Evolutionary conservation across 192 early-diverging fungal genomes (phyloP).

Genomic region (Entrophospora sp.): DNA sequence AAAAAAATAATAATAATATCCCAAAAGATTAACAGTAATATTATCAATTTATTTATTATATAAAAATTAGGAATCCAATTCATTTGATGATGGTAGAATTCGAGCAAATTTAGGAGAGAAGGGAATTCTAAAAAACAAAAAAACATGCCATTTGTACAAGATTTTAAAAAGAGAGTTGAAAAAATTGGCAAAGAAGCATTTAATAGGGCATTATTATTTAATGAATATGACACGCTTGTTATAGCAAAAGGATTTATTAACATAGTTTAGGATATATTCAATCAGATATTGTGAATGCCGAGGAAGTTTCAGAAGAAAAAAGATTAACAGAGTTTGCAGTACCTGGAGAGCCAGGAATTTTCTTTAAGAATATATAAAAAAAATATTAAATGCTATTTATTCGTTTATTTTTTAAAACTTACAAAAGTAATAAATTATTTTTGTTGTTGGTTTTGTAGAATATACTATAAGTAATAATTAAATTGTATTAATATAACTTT

Average conservation of each 20-base stretch:
- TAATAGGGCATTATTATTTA: conserved; percentile 71
- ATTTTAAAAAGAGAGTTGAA: conserved; percentile 77
- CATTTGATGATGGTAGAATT: conserved; percentile 70
- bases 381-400: neutral
- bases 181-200: conserved; percentile 61
- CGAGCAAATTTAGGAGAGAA: conserved; percentile 51
- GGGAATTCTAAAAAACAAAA: conserved; percentile 89
- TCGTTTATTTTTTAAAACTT: neutral
- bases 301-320: conserved; percentile 30
- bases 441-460: too few species aligned
- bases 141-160: conserved; percentile 92
- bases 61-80: conserved; percentile 25
- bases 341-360: conserved; percentile 47
- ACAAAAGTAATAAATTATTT: neutral
- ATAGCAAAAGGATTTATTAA: conserved; percentile 45
- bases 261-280: conserved; percentile 48
- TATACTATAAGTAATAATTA: too few species aligned
- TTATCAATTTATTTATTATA: neutral
- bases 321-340: conserved; percentile 42
- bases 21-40: too few species aligned
- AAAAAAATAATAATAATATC: too few species aligned
- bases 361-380: conserved; percentile 52
- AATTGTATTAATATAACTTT: too few species aligned
- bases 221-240: conserved; percentile 66
- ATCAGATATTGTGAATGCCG: conserved; percentile 42